Evolutionary conservation across 106 monocot genomes (phyloP).

Genomic region (Acorus gramineus): DNA sequence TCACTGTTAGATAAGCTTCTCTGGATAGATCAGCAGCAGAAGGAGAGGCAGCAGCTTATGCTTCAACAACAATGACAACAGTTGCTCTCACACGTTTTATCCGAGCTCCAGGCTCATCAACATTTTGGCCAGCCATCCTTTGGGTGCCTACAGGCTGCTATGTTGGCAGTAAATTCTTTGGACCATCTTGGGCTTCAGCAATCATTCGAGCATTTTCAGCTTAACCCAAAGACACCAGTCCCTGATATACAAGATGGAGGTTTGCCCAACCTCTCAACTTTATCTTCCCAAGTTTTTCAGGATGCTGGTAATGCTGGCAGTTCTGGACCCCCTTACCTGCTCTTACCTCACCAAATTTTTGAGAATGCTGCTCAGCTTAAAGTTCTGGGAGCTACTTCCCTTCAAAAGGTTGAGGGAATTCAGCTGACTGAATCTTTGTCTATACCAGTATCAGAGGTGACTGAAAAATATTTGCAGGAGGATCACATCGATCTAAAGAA

Average conservation of each 20-base stretch:
- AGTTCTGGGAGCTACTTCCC: conserved; percentile 7
- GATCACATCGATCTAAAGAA: background rate
- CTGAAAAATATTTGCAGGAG: conserved; percentile 1
- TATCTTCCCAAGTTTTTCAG: conserved; percentile 19
- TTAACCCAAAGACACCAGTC: conserved; percentile 20
- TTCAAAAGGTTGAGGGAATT: conserved; percentile 6
- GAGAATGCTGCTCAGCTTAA: conserved; percentile 10
- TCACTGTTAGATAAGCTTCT: conserved; percentile 50
- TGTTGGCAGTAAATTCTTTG: conserved; percentile 12
- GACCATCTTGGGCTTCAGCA: conserved; percentile 20
- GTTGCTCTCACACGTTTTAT: conserved; percentile 45
- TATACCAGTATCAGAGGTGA: background rate
- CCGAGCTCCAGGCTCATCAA: conserved; percentile 34
- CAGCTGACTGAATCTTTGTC: conserved; percentile 1
- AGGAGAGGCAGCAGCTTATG: conserved; percentile 29
- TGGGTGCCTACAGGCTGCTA: conserved; percentile 20
- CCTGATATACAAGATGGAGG: conserved; percentile 11
- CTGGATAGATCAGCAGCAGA: conserved; percentile 59
- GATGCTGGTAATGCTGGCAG: conserved; percentile 4
- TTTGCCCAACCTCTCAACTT: conserved; percentile 12
- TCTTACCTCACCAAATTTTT: conserved; percentile 46
- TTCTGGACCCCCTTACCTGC: conserved; percentile 7
- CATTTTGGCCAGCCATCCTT: conserved; percentile 27
- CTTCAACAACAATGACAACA: conserved; percentile 28
- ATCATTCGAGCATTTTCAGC: conserved; percentile 28